Evolutionary conservation across 495 filamentous ascomycete species (phyloP).

Genomic region (Podospora didyma): DNA sequence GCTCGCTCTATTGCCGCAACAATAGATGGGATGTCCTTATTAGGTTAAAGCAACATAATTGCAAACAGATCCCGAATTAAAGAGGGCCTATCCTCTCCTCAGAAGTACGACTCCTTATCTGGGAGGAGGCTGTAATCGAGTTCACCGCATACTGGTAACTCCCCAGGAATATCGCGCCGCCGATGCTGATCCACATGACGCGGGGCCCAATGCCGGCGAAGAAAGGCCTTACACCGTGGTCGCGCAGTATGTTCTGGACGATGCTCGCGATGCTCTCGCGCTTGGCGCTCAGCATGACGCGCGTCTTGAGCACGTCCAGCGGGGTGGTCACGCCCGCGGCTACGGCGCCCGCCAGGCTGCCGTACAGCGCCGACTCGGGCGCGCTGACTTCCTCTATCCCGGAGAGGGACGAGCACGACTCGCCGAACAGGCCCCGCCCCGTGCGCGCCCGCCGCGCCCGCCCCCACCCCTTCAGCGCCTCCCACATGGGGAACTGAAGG

Average conservation of each 20-base stretch:
- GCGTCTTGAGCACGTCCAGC: constrained; percentile 92
- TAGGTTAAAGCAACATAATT: no score
- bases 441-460: constrained; percentile 32
- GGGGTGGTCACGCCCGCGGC: constrained; percentile 90
- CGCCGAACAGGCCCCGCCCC: constrained; percentile 47
- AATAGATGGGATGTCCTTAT: no score
- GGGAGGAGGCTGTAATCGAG: constrained; percentile 39
- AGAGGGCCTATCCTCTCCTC: no score
- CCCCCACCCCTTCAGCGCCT: constrained; percentile 69
- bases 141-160: constrained; percentile 92
- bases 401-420: not conserved
- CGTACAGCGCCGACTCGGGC: constrained; percentile 80
- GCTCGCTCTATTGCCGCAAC: no score
- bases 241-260: constrained; percentile 60
- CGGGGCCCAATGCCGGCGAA: constrained; percentile 86
- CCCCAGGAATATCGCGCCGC: constrained; percentile 91
- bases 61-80: no score
- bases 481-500: constrained; percentile 96
- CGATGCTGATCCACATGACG: constrained; percentile 89
- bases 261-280: constrained; percentile 55
- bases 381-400: constrained; percentile 56
- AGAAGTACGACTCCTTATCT: no score
- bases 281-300: constrained; percentile 80
- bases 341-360: constrained; percentile 76
- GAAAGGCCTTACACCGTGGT: constrained; percentile 71